Conservation (phyloP, 176 grass and related monocot species). For the Microstegium vimineum region DNA sequence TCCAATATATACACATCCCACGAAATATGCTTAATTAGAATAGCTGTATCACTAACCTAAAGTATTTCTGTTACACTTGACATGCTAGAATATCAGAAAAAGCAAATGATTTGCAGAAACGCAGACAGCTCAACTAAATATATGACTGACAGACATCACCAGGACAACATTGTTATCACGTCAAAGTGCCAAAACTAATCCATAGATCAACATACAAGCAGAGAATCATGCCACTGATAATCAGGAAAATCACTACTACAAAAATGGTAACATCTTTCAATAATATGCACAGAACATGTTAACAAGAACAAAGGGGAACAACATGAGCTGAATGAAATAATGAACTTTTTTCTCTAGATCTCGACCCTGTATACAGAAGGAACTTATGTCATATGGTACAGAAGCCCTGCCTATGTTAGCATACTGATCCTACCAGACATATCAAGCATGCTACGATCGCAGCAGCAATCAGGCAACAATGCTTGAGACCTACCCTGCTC, state of each 20-base stretch:
- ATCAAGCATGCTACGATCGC: slow-evolving; percentile 46
- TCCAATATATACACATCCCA: background rate
- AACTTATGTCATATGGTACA: slow-evolving; percentile 57
- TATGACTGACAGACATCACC: background rate
- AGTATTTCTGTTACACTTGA: background rate
- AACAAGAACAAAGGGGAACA: slow-evolving; percentile 5
- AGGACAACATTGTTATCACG: background rate
- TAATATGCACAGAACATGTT: slow-evolving; percentile 3
- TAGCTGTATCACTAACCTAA: background rate
- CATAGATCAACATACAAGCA: slow-evolving; percentile 2
- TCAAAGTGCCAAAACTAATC: background rate
- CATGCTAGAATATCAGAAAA: background rate
- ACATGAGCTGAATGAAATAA: slow-evolving; percentile 49
- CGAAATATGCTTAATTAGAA: background rate
- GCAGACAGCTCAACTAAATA: background rate
- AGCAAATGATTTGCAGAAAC: background rate
- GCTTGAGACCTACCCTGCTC: slow-evolving; percentile 51
- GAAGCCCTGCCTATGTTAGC: slow-evolving; percentile 53
- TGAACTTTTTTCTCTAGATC: slow-evolving; percentile 51
- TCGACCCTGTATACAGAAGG: slow-evolving; percentile 44
- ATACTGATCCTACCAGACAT: slow-evolving; percentile 48
- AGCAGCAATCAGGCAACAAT: slow-evolving; percentile 34
- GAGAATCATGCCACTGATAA: background rate
- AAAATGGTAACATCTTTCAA: background rate
- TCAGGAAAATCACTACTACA: background rate